Evolutionary conservation across 2,329 filamentous ascomycete genomes (phyloP), one percentile per base, ranked within the genome.

Genomic region (Xenosphaeropsis pyriputrescens): DNA sequence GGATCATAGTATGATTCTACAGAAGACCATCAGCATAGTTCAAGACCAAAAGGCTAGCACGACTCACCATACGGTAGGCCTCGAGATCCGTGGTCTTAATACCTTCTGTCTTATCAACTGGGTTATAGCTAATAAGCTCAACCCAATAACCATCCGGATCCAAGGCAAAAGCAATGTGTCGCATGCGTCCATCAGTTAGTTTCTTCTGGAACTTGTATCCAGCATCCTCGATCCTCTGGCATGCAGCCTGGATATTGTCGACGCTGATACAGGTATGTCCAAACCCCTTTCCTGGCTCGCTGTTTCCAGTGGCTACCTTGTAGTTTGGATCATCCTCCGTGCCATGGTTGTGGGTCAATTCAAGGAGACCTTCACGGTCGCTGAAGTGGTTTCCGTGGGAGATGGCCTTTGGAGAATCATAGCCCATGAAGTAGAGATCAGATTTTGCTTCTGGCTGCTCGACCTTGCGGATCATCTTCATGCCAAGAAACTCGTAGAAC

Each of bases 171-270:
- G 88, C 89, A 52, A 95, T 93, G 52, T 83, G 62, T 51, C 69
- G 71, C 83, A 91, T 91, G 41, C 79, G 71, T 2, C 88, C 88
- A 45, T 95, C 86, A 0, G 75, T 75, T 39, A 95, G 65, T 61
- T 84, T 89, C 75, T 95, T 95, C 68, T 95, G 85, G 62, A 95
- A 95, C 44, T 69, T 71, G 62, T 93, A 93, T 0, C 86, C 86
- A 8, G 81, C 85, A 52, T 88, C 81, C 57, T 93, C 85, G 43
- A 96, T 69, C 36, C 86, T 72, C 63, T 85, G 65, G 65, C 88
- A 95, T 2, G 86, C 86, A 2, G 79, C 83, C 61, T 93, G 81
- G 45, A 94, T 78, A 57, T 84, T 76, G 61, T 85, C 80, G 39
- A 85, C 80, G 36, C 72, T 75, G 55, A 96, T 78, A 52, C 84